phyloP scores from a whole-genome alignment of 2,329 filamentous ascomycete species.

The Venturia effusa region DNA sequence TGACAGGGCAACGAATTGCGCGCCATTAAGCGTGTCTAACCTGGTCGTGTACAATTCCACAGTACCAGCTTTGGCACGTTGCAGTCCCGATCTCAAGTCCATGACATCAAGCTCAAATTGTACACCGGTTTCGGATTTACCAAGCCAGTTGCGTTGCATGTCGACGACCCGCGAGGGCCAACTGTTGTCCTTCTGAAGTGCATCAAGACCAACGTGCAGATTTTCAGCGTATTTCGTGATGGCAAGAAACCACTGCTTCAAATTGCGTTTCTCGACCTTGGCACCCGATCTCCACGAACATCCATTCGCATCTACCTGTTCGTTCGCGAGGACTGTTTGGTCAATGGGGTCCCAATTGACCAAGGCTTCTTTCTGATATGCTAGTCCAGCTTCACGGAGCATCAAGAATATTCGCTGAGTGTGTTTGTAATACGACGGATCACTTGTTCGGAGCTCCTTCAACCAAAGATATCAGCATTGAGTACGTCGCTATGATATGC shows the following conservation, averaged over 20 bases:
- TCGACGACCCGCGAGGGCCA: slow-evolving; percentile 78
- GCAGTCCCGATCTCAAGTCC: slow-evolving; percentile 17
- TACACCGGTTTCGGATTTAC: slow-evolving; percentile 58
- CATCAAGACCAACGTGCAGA: slow-evolving; percentile 59
- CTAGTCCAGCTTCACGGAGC: slow-evolving; percentile 61
- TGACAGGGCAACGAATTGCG: slow-evolving; percentile 74
- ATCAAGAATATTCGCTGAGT: slow-evolving; percentile 78
- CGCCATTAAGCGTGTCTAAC: slow-evolving; percentile 77
- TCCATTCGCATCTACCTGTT: slow-evolving; percentile 82
- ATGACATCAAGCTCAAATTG: slow-evolving; percentile 36
- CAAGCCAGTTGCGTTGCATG: slow-evolving; percentile 85
- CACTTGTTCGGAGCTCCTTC: slow-evolving; percentile 75
- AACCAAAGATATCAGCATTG: slow-evolving; percentile 9
- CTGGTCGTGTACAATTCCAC: slow-evolving; percentile 75
- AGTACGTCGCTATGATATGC: slow-evolving; percentile 7
- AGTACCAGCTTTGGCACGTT: slow-evolving; percentile 26
- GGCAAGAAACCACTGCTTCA: slow-evolving; percentile 85
- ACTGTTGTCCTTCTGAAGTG: slow-evolving; percentile 48
- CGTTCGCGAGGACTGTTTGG: slow-evolving; percentile 81
- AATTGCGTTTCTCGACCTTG: slow-evolving; percentile 64
- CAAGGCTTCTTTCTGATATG: slow-evolving; percentile 71
- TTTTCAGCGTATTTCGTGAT: slow-evolving; percentile 70
- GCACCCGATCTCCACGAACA: slow-evolving; percentile 81
- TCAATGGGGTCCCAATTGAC: slow-evolving; percentile 90
- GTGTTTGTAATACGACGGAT: slow-evolving; percentile 78